Evolutionary conservation across 495 filamentous ascomycete species (phyloP), one percentile per base, ranked within the genome.

Genomic region (Viridothelium virens): DNA sequence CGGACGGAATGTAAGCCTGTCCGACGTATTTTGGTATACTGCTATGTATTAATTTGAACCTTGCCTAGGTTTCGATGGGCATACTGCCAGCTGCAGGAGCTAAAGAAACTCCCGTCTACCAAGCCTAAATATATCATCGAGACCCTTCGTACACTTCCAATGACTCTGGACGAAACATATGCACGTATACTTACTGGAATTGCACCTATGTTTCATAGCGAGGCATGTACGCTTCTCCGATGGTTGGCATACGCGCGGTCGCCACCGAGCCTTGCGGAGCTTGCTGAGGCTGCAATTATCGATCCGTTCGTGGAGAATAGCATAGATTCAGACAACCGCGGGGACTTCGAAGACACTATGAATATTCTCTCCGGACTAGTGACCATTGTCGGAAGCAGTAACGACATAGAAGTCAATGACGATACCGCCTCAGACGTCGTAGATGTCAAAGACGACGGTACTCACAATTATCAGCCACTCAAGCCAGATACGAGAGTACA

Each of bases 131-230:
- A 66, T 31, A 62, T 74, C 18, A 44, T 66, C 7, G 25, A 63
- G 64, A 66, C 68, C 39, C 59, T 74, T 41, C 36, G 39, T 18
- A 34, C 38, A 3, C 66, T 74, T 41, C 72, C 72, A 0, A 41
- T 18, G 50, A 66, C 47, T 9, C 53, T 74, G 38, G 69, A 74
- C 61, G 71, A 73, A 12, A 74, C 69, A n/a, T 74, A 74, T 62
- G 62, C 38, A 48, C 71, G 72, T 12, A 72, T 74, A 47, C 63
- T 73, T 14, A 63, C 38, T 31, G 56, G 61, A 12, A 74, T 74
- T 47, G 36, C 5, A 2, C 63, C 37, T 2, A 46, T 12, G 16
- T 64, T 69, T 50, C 63, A 38, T n/a, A n/a, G 56, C 39, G 48
- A 67, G 37, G 72, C 68, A 25, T 48, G 66, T 61, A 64, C 63